phyloP scores from a whole-genome alignment of 768 basidiomycete genomes.

The Infundibulicybe gibba region DNA sequence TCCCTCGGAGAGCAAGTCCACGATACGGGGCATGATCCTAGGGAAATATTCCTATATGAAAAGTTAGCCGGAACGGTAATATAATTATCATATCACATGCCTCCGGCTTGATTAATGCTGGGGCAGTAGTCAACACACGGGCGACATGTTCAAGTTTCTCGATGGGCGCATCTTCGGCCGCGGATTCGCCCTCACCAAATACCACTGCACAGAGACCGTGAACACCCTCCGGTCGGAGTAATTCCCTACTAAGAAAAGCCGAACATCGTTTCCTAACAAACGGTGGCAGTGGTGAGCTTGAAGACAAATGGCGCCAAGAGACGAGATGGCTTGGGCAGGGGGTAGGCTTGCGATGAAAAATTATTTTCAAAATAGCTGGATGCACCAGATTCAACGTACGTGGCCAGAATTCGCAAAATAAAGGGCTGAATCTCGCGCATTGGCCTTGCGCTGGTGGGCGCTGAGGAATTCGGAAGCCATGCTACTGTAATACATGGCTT shows the following conservation, averaged over 20 bases:
- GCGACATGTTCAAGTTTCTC: constrained; percentile 76
- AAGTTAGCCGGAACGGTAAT: constrained; percentile 2
- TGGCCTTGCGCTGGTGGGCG: constrained; percentile 32
- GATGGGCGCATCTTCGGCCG: constrained; percentile 47
- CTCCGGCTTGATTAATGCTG: constrained; percentile 48
- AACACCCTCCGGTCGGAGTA: constrained; percentile 69
- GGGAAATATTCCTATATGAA: constrained; percentile 56
- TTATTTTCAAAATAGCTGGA: constrained; percentile 14
- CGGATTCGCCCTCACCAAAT: constrained; percentile 57
- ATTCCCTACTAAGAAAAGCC: constrained; percentile 64
- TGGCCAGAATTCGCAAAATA: constrained; percentile 53
- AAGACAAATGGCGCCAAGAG: constrained; percentile 59
- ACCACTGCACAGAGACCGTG: constrained; percentile 65
- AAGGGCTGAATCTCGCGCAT: constrained; percentile 46
- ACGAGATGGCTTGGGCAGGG: constrained; percentile 60
- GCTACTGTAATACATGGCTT: constrained; percentile 62
- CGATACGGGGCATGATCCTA: constrained; percentile 49
- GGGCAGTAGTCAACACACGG: constrained; percentile 58
- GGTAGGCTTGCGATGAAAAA: constrained; percentile 43
- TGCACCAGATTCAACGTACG: constrained; percentile 39
- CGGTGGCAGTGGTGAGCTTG: constrained; percentile 32
- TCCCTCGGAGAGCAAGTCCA: constrained; percentile 43
- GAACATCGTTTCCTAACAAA: constrained; percentile 60
- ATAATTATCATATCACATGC: constrained; percentile 32
- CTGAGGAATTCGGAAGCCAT: constrained; percentile 58